Base-by-base conservation (phyloP, 2,329 filamentous ascomycete genomes). In the Paraconiothyrium sp. region DNA sequence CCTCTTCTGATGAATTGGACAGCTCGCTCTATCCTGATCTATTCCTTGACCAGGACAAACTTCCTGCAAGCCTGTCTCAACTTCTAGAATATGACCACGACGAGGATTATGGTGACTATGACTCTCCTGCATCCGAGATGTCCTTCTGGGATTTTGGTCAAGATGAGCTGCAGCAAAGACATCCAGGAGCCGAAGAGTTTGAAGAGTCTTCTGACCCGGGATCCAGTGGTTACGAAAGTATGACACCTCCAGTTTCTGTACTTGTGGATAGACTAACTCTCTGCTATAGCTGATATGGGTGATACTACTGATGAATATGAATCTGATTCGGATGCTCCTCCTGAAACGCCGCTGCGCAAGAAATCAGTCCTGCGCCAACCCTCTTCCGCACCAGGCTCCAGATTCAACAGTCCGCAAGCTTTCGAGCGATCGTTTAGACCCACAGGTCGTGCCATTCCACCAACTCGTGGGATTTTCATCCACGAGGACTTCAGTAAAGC, bases 1-100 rank as follows among this genome's bases (percentile, higher is more conserved):
- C 76, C n/a, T 74, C 76, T 51, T 76, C 76, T 35, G 79, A 78
- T 4, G 87, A 89, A 43, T 85, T 88, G 61, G 85, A 89, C 65
- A 85, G 87, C 62, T 86, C 88, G 65, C 86, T 93, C 65, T 92
- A 92, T 64, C 90, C 91, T 1, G 89, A 93, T 73, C 89, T 94
- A 61, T 94, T 94, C 76, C 84, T 94, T 59, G 88, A 91, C 54
- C 90, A 93, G 77, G 90, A 88, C 72, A 85, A 87, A 16, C 83
- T 94, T 5, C 91, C 93, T 69, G 89, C 90, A 6, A 84, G 85
- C 55, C 88, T 94, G 72, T 90, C 90, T 65, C 86, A 87, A 46
- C 89, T 92, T 79, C 90, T 94, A 66, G 90, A 93, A 73, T 84
- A 86, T 65, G 75, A 77, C 32, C 68, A 73, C 59, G 74, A 78